Conservation (phyloP, 192 early-diverging fungal species). For the Backusella morwellensis region DNA sequence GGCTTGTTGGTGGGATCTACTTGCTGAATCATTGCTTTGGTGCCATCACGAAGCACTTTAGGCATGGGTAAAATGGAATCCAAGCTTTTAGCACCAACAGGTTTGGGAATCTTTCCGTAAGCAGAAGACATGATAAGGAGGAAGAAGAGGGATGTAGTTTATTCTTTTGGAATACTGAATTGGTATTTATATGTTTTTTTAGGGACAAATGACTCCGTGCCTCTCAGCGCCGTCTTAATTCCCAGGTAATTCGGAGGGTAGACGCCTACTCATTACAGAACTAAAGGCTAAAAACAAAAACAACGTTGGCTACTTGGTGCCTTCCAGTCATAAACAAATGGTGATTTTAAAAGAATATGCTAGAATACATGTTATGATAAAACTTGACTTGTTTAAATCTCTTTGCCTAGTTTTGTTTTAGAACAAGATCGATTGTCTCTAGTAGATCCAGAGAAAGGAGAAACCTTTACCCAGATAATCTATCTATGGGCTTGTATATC, state of each 20-base stretch:
- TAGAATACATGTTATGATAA: not conserved
- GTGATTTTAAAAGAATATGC: not conserved
- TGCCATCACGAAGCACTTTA: slow-evolving; percentile 18
- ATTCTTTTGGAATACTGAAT: not conserved
- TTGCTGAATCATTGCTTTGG: slow-evolving; percentile 1
- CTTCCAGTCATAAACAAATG: not conserved
- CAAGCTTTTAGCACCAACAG: not conserved
- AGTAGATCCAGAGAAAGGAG: not conserved
- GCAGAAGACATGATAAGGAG: slow-evolving; percentile 39
- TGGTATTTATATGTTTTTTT: not conserved
- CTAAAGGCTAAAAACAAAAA: not conserved
- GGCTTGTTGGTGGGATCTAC: slow-evolving; percentile 24
- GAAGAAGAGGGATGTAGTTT: not conserved
- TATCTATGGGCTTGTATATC: not conserved
- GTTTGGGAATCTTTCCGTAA: slow-evolving; percentile 39
- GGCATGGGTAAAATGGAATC: slow-evolving; percentile 20
- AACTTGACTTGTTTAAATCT: not conserved
- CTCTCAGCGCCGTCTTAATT: not conserved
- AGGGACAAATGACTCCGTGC: not conserved
- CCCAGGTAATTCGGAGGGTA: not conserved
- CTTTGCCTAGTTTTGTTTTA: not conserved
- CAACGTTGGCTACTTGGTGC: not conserved
- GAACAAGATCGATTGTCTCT: not conserved
- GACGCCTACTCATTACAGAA: not conserved
- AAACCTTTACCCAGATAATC: not conserved